These are phyloP conservation scores for Heterobasidion annosum DNA, from an alignment of 1,284 basidiomycete genomes.

Conservation along the genomic window DNA sequence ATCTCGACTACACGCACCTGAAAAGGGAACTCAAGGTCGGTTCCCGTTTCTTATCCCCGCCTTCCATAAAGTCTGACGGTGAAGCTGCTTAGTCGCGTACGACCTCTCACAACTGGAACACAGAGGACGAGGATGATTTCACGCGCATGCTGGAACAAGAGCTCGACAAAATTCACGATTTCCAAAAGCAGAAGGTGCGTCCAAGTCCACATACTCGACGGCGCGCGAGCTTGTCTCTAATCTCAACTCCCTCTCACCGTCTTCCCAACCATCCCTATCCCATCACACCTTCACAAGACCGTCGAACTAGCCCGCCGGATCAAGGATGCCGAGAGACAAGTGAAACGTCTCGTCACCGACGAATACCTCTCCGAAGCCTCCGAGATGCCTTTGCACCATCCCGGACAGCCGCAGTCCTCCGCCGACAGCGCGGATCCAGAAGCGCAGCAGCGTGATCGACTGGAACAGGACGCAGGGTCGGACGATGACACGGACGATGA, in stretches of 20 bases:
- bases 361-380: conserved; percentile 22
- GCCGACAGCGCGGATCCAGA: conserved; percentile 30
- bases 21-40: conserved; percentile 85
- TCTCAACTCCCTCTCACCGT: not conserved
- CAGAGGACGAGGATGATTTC: conserved; percentile 77
- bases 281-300: conserved; percentile 42
- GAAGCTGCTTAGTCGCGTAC: conserved; percentile 35
- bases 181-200: conserved; percentile 84
- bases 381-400: conserved; percentile 1
- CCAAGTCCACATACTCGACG: not conserved
- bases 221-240: not conserved
- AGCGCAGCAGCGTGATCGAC: conserved; percentile 31
- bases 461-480: conserved; percentile 62
- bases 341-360: conserved; percentile 67
- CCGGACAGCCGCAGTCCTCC: not conserved
- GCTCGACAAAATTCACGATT: conserved; percentile 93
- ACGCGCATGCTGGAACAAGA: conserved; percentile 75
- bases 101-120: conserved; percentile 57
- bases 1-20: conserved; percentile 82
- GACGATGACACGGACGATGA: conserved; percentile 48
- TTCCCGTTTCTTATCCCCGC: not conserved
- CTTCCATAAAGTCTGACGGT: not conserved
- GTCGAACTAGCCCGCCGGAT: conserved; percentile 79
- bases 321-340: conserved; percentile 70
- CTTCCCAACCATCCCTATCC: not conserved